phyloP scores from a whole-genome alignment of 108 stramenopile species.

The Seminavis robusta region DNA sequence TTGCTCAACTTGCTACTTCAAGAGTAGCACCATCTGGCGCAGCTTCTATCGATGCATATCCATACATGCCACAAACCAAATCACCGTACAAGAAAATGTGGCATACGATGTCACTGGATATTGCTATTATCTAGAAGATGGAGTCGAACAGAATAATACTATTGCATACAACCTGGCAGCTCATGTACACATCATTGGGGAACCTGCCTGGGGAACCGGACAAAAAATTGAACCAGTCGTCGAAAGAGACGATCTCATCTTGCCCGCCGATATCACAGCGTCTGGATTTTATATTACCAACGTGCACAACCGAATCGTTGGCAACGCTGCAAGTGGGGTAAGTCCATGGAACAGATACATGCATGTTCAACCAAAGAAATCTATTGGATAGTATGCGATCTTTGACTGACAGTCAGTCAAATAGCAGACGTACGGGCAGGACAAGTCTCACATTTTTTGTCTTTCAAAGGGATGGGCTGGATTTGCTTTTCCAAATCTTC shows the following conservation, averaged over 20 bases:
- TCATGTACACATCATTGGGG: constrained; percentile 39
- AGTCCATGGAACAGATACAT: no score
- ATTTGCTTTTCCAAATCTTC: constrained; percentile 33
- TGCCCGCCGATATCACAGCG: constrained; percentile 41
- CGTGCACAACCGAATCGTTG: constrained; percentile 39
- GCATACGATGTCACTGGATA: constrained; percentile 47
- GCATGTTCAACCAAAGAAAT: no score
- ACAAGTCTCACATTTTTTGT: no score
- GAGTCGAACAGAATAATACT: constrained; percentile 43
- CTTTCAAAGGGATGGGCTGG: constrained; percentile 55
- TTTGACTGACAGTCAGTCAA: no score
- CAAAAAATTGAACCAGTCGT: constrained; percentile 7
- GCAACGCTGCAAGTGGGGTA: constrained; percentile 39
- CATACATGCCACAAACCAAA: constrained; percentile 38
- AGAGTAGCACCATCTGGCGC: constrained; percentile 30
- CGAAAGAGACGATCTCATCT: constrained; percentile 13
- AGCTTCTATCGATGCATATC: constrained; percentile 47
- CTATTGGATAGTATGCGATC: no score
- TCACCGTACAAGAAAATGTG: constrained; percentile 36
- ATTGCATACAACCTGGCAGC: constrained; percentile 46
- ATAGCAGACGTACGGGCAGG: no score
- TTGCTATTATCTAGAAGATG: constrained; percentile 54
- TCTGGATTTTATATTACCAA: constrained; percentile 44
- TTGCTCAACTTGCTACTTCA: constrained; percentile 31
- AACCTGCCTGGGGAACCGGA: constrained; percentile 7